phyloP scores from a whole-genome alignment of 805 yeast species.

The Yarrowia deformans region DNA sequence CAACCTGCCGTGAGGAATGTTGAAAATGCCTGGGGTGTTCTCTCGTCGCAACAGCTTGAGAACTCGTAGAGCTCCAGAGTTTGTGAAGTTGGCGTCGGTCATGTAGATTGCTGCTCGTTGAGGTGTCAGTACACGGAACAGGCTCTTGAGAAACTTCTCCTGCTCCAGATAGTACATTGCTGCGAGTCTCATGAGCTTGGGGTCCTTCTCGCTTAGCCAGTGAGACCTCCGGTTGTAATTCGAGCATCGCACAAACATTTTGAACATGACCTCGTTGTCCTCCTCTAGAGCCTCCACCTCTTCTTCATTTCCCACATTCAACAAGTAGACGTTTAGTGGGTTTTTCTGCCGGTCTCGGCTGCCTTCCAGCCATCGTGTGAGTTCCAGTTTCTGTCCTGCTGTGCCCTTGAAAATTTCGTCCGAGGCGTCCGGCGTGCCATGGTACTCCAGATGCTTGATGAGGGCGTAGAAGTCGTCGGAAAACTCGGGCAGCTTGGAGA shows the following conservation, averaged over 20 bases:
- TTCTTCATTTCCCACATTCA: neutral
- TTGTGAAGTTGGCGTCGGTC: slow-evolving; percentile 2
- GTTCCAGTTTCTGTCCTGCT: slow-evolving; percentile 13
- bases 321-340: neutral
- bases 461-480: slow-evolving; percentile 28
- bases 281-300: slow-evolving; percentile 25
- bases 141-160: slow-evolving; percentile 17
- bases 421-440: neutral
- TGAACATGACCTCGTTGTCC: slow-evolving; percentile 18
- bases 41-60: slow-evolving; percentile 4
- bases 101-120: slow-evolving; percentile 9
- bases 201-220: slow-evolving; percentile 18
- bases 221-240: slow-evolving; percentile 13
- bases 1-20: slow-evolving; percentile 7
- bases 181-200: slow-evolving; percentile 13
- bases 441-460: slow-evolving; percentile 15
- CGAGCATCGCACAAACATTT: slow-evolving; percentile 28
- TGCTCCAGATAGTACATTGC: slow-evolving; percentile 23
- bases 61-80: slow-evolving; percentile 4
- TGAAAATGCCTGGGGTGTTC: slow-evolving; percentile 20
- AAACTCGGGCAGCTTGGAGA: slow-evolving; percentile 16
- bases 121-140: neutral
- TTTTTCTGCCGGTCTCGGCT: slow-evolving; percentile 7
- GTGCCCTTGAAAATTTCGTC: slow-evolving; percentile 33
- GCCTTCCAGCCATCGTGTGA: slow-evolving; percentile 10